Evolutionary conservation across 2,329 filamentous ascomycete genomes (phyloP).

Genomic region (Colletotrichum sp.): DNA sequence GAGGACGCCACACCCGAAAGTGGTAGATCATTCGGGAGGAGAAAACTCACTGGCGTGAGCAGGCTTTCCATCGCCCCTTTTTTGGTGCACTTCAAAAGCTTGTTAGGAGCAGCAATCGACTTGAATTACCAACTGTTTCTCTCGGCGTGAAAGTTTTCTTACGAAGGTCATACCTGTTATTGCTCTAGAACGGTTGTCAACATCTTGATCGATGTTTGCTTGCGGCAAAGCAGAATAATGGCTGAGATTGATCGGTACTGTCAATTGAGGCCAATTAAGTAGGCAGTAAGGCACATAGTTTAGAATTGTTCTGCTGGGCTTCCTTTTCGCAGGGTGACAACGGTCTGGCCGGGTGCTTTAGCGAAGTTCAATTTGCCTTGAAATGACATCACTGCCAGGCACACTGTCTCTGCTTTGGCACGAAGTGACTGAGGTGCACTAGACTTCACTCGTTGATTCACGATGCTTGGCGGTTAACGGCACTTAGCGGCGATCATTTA

Average conservation of each 20-base stretch:
- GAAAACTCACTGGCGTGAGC: not conserved
- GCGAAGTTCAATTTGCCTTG: not conserved
- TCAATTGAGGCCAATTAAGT: not conserved
- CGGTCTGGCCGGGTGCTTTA: not conserved
- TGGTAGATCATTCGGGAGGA: not conserved
- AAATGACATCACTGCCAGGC: not conserved
- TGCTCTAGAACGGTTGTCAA: not conserved
- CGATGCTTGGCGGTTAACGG: not conserved
- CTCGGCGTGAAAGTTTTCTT: rapidly evolving
- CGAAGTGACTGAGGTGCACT: not conserved
- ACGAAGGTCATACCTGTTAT: not conserved
- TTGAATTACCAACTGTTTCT: not conserved
- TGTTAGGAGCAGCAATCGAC: not conserved
- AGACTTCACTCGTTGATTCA: not conserved
- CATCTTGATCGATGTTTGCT: not conserved
- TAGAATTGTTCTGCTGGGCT: not conserved
- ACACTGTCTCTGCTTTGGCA: not conserved
- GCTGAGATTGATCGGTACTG: not conserved
- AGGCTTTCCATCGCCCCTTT: not conserved
- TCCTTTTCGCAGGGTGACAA: not conserved
- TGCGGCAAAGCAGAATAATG: not conserved
- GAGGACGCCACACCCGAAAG: not conserved
- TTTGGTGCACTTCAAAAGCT: not conserved
- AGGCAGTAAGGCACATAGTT: not conserved
- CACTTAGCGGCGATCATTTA: not conserved